Evolutionary conservation across 768 basidiomycete genomes (phyloP).

Genomic region (Tulasnella sp.): DNA sequence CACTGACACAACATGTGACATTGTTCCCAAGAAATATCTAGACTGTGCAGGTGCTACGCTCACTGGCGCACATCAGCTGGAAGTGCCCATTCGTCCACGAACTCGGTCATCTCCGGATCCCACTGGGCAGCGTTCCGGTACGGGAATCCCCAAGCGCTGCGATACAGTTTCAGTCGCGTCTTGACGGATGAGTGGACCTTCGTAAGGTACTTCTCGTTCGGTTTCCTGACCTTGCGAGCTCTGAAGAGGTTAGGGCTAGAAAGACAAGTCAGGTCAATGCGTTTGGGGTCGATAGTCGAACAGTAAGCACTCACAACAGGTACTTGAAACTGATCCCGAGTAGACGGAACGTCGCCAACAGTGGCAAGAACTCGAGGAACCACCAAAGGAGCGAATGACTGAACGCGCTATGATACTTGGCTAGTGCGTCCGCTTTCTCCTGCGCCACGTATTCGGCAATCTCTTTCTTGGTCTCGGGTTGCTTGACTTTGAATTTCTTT

Average conservation of each 20-base stretch:
- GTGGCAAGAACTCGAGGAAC: constrained; percentile 9
- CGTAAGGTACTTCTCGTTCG: neutral
- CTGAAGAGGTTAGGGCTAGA: neutral
- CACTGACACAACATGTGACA: neutral
- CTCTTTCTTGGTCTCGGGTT: constrained; percentile 2
- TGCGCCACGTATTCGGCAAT: neutral
- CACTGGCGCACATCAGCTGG: neutral
- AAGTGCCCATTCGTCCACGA: constrained; percentile 8
- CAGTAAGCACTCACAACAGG: neutral
- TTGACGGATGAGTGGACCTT: constrained; percentile 7
- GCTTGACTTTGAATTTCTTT: constrained; percentile 5
- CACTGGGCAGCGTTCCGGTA: neutral
- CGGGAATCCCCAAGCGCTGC: neutral
- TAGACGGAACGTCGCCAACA: neutral
- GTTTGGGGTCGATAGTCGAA: neutral
- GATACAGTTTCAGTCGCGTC: neutral
- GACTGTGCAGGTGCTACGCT: neutral
- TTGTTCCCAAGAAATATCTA: neutral
- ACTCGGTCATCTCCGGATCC: neutral
- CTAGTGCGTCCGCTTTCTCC: neutral
- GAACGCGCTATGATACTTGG: neutral
- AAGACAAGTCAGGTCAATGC: neutral
- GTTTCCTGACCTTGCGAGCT: neutral
- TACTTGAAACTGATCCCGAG: neutral
- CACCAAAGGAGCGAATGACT: neutral